These are phyloP conservation scores for Hippophae tibetana DNA, from an alignment of 306 rosid genomes.

Conservation along the genomic window DNA sequence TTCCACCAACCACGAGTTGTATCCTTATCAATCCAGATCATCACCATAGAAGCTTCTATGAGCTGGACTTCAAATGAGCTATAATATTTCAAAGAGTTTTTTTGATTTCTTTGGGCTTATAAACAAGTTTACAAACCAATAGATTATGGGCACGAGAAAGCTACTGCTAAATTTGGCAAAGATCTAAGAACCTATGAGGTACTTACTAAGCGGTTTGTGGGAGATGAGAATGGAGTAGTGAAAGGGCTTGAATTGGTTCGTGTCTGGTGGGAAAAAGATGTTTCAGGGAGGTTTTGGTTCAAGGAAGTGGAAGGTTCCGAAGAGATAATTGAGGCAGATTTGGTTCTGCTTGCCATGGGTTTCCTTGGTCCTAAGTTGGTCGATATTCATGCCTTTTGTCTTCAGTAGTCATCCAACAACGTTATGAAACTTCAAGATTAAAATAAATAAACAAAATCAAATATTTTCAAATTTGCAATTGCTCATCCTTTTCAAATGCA, in stretches of 20 bases:
- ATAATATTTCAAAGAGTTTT: too few relatives aligned
- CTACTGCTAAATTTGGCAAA: constrained; percentile 74
- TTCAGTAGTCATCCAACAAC: not conserved
- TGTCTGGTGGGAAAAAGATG: constrained; percentile 87
- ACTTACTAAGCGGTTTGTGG: constrained; percentile 79
- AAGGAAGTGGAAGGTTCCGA: constrained; percentile 87
- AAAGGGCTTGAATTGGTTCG: constrained; percentile 79
- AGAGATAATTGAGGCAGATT: constrained; percentile 79
- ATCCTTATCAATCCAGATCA: too few relatives aligned
- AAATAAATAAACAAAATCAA: too few relatives aligned
- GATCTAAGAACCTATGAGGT: constrained; percentile 93
- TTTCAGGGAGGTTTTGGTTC: constrained; percentile 61
- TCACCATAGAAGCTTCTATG: too few relatives aligned
- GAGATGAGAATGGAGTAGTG: constrained; percentile 72
- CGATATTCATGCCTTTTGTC: constrained; percentile 22
- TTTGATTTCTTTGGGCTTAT: too few relatives aligned
- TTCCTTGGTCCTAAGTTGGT: constrained; percentile 97
- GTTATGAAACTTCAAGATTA: too few relatives aligned
- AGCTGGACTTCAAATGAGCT: too few relatives aligned
- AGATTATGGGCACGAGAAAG: constrained; percentile 97
- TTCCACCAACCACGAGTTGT: too few relatives aligned
- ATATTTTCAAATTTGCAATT: too few relatives aligned
- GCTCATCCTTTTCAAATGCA: too few relatives aligned
- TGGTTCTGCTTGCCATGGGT: constrained; percentile 88
- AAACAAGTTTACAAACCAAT: too few relatives aligned